These are phyloP conservation scores for Talaromyces sp. DNA, from an alignment of 2,329 filamentous ascomycete species.

Conservation along the genomic window DNA sequence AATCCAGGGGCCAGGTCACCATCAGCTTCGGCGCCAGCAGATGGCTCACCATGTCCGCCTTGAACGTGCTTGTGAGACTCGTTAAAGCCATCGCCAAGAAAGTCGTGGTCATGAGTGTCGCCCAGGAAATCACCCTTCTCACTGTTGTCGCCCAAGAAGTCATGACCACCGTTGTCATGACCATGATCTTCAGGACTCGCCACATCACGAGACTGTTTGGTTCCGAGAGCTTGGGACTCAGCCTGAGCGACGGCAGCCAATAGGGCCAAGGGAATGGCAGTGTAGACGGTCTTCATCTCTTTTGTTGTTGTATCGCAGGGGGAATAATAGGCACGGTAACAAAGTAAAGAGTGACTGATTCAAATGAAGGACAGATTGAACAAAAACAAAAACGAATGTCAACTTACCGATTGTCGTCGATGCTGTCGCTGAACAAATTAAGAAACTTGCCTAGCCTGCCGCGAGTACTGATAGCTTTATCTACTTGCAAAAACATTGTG, in stretches of 20 bases:
- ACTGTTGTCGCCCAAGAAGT: constrained; percentile 11
- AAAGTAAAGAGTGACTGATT: constrained; percentile 16
- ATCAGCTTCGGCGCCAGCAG: neutral
- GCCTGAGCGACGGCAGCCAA: constrained; percentile 32
- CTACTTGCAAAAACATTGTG: constrained; percentile 5
- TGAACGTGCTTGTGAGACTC: neutral
- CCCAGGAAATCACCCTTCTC: constrained; percentile 12
- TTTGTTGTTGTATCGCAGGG: constrained; percentile 14
- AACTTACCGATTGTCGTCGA: constrained; percentile 11
- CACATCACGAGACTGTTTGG: constrained; percentile 1
- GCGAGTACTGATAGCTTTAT: constrained; percentile 15
- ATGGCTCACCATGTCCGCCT: neutral
- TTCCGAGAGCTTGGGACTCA: constrained; percentile 18
- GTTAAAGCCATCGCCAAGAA: constrained; percentile 10
- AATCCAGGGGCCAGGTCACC: neutral
- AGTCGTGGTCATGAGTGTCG: constrained; percentile 11
- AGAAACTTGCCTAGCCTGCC: neutral
- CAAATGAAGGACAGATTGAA: constrained; percentile 15
- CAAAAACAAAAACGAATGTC: constrained; percentile 16
- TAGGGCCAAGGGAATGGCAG: constrained; percentile 35
- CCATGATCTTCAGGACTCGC: neutral
- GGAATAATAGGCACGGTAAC: constrained; percentile 1
- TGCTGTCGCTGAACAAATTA: constrained; percentile 14
- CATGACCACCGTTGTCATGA: neutral
- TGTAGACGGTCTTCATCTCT: constrained; percentile 36